phyloP scores from a whole-genome alignment of 345 rosid species.

The Adansonia digitata region DNA sequence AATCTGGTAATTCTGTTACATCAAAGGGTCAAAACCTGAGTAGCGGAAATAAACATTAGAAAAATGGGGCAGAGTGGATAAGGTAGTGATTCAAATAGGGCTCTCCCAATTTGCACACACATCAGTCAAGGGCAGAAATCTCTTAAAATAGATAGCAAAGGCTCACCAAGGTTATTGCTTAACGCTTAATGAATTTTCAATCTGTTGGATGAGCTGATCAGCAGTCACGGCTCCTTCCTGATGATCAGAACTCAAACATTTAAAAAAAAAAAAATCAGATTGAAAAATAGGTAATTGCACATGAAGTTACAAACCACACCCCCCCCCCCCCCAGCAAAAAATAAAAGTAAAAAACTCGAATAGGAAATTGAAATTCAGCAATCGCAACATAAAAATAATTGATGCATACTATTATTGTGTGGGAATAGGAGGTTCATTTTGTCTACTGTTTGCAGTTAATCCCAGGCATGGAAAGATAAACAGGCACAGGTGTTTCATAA shows the following conservation, averaged over 20 bases:
- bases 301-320: background rate
- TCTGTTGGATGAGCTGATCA: constrained; percentile 54
- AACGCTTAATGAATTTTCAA: constrained; percentile 57
- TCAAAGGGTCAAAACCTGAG: constrained; percentile 1
- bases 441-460: too few relatives aligned
- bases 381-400: background rate
- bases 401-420: background rate
- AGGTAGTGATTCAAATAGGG: background rate
- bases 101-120: background rate
- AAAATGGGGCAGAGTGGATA: background rate
- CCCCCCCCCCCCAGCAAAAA: too few relatives aligned
- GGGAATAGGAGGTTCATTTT: too few relatives aligned
- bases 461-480: background rate
- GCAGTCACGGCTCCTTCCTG: constrained; percentile 84
- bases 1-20: background rate
- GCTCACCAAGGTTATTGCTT: constrained; percentile 46
- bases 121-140: background rate
- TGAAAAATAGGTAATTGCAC: background rate
- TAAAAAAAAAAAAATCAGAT: background rate
- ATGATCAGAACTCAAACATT: background rate
- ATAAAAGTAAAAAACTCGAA: too few relatives aligned
- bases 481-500: background rate
- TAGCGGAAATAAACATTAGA: background rate
- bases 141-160: background rate
- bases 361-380: background rate